phyloP scores from a whole-genome alignment of 345 rosid species.

The Eucalyptus rudis region DNA sequence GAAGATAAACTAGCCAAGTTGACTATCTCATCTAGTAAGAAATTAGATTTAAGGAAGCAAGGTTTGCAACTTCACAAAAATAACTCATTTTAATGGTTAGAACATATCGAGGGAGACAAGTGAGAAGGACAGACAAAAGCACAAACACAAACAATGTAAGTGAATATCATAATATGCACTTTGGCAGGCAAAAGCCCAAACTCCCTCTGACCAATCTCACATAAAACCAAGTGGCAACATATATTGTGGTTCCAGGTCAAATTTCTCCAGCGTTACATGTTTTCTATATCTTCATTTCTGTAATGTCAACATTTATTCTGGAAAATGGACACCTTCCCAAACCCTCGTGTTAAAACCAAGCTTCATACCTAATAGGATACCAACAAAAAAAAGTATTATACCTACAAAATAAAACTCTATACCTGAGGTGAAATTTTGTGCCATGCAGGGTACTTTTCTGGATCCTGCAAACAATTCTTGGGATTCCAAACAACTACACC shows the following conservation, averaged over 20 bases:
- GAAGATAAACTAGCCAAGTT: background rate
- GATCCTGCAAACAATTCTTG: slow-evolving; percentile 28
- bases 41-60: background rate
- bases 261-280: background rate
- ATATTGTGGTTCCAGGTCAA: background rate
- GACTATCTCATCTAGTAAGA: background rate
- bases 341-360: background rate
- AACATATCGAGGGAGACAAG: background rate
- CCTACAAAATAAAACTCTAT: background rate
- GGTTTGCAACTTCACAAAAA: background rate
- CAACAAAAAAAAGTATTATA: background rate
- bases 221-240: background rate
- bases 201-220: background rate
- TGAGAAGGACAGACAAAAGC: background rate
- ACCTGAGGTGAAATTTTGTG: slow-evolving; percentile 53
- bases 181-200: background rate
- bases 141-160: background rate
- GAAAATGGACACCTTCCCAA: background rate
- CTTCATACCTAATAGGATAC: background rate
- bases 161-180: background rate
- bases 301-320: background rate
- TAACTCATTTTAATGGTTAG: background rate
- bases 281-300: background rate
- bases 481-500: slow-evolving; percentile 88
- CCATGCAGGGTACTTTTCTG: slow-evolving; percentile 20